These are phyloP conservation scores for Tilletia setariae DNA, from an alignment of 1,284 basidiomycete species.

Conservation along the genomic window DNA sequence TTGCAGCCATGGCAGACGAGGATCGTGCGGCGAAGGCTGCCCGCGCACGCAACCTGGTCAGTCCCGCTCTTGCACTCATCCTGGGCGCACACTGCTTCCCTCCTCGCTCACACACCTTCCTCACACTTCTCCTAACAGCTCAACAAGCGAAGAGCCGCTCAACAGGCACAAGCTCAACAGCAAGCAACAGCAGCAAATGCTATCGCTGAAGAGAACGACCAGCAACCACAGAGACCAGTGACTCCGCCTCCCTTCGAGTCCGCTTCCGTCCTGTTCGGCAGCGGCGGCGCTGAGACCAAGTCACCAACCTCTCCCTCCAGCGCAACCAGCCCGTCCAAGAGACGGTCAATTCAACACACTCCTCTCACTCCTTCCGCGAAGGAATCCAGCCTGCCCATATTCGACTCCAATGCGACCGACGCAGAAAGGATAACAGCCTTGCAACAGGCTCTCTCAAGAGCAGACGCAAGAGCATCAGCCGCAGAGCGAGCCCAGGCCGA, in stretches of 20 bases:
- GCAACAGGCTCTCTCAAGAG: background rate
- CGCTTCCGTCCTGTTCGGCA: conserved; percentile 4
- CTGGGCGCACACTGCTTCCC: background rate
- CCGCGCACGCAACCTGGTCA: conserved; percentile 24
- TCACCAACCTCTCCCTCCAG: background rate
- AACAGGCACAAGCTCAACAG: conserved; percentile 18
- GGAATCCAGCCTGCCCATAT: background rate
- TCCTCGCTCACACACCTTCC: background rate
- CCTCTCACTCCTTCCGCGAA: background rate
- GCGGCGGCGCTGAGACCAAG: background rate
- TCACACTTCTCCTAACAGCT: conserved; percentile 20
- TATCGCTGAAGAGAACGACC: conserved; percentile 15
- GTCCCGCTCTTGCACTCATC: background rate
- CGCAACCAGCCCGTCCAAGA: background rate
- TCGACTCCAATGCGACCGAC: background rate
- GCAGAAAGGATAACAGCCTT: background rate
- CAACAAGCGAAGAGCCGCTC: conserved; percentile 38
- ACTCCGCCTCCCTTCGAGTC: too few relatives aligned
- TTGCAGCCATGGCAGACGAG: conserved; percentile 30
- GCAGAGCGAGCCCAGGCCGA: background rate
- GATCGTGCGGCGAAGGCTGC: conserved; percentile 40
- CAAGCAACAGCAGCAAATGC: conserved; percentile 19
- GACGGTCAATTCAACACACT: background rate
- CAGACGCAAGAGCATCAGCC: conserved; percentile 1
- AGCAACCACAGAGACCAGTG: too few relatives aligned